Evolutionary conservation across 371 early-diverging fungal genomes (phyloP).

Genomic region (Circinella umbellata): DNA sequence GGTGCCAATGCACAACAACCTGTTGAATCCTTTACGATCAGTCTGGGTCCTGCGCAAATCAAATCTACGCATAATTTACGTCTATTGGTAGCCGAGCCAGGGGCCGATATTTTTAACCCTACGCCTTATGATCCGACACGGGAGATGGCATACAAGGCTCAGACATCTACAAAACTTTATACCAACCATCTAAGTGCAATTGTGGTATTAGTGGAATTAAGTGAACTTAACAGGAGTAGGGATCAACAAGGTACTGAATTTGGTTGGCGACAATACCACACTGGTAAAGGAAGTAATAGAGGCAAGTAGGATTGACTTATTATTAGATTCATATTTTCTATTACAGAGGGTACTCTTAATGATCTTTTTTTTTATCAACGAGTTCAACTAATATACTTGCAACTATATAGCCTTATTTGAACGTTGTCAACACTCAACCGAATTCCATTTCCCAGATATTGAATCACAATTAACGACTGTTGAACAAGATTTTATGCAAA

Average conservation of each 20-base stretch:
- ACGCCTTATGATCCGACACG: conserved; percentile 50
- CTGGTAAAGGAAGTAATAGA: conserved; percentile 68
- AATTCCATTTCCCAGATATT: conserved; percentile 78
- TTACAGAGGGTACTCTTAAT: background rate
- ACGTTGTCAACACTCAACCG: conserved; percentile 72
- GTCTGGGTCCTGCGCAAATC: conserved; percentile 74
- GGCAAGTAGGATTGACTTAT: conserved; percentile 36
- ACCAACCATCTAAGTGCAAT: conserved; percentile 68
- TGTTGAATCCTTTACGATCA: conserved; percentile 77
- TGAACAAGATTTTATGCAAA: conserved; percentile 53
- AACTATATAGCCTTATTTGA: conserved; percentile 57
- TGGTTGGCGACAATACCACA: conserved; percentile 61
- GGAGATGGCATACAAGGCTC: conserved; percentile 71
- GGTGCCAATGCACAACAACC: conserved; percentile 40
- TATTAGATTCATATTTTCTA: background rate
- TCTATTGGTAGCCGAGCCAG: conserved; percentile 57
- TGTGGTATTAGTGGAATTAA: conserved; percentile 63
- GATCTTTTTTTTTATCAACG: too few relatives aligned
- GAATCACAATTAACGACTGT: conserved; percentile 66
- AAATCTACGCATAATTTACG: conserved; percentile 74
- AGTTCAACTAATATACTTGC: too few relatives aligned
- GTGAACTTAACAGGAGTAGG: conserved; percentile 45
- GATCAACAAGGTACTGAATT: conserved; percentile 19
- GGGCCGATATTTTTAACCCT: conserved; percentile 56
- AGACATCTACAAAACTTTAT: conserved; percentile 73